Evolutionary conservation across 805 yeast species (phyloP), one percentile per base, ranked within the genome.

Genomic region (Osmozyma mogii): DNA sequence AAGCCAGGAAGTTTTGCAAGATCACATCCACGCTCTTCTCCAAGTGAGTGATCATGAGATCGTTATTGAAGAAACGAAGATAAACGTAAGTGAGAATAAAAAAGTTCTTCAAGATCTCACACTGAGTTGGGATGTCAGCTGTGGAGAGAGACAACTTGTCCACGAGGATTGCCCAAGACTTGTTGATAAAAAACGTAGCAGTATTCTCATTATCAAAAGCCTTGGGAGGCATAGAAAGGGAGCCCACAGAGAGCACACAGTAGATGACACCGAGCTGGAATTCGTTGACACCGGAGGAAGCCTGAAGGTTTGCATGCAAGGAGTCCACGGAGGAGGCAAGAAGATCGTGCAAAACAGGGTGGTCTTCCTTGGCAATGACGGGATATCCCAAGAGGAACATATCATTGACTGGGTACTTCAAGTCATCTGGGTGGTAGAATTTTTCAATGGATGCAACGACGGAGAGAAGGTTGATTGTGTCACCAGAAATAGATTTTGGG

Each of bases 41-140:
- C 28, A 73, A 50, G 37, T 68, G 68, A 38, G 69, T 68, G 35
- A 72, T 54, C 5, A 71, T 54, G 20, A 70, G 60, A 31, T 68
- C 71, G 16, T 63, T 58, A 18, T 65, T 64, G n/a, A 69, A 45
- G 43, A 58, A 58, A 16, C 57, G 52, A 27, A 70, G 45, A 35
- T 67, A 65, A 9, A 70, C 54, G 38, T 51, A 61, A 17, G 68
- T 50, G 18, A 73, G 45, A 13, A 70, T 42, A 19, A 67, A 68
- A 22, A 72, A 54, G 31, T 68, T 62, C 32, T 62, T 64, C 29
- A 72, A 54, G 34, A 71, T 64, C 27, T 61, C 62, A 36, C 52
- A 41, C 32, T 56, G 62, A 31, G 34, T 49, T 49, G 25, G 47
- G 43, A 31, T 50, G 47, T 23, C 49, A 42, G 38, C 50, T 54